These are phyloP conservation scores for Tolypocladium tundrense DNA, from an alignment of 2,329 filamentous ascomycete species.

Conservation along the genomic window DNA sequence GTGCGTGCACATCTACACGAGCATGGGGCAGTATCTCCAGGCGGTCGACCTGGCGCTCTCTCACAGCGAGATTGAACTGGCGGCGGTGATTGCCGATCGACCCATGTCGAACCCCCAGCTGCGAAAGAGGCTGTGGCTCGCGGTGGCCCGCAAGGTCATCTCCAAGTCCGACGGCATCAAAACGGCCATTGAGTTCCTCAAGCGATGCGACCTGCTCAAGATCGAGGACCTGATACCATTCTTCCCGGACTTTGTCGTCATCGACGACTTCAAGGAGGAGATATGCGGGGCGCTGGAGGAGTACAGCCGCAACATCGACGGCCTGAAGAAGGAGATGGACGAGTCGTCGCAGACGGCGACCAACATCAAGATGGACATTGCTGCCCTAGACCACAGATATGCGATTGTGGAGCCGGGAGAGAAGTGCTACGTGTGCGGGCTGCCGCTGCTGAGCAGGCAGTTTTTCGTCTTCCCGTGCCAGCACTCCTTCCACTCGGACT, in stretches of 20 bases:
- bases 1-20: conserved; percentile 94
- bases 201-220: conserved; percentile 78
- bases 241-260: conserved; percentile 97
- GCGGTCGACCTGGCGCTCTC: conserved; percentile 88
- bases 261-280: conserved; percentile 98
- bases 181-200: conserved; percentile 84
- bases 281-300: conserved; percentile 91
- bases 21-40: conserved; percentile 89
- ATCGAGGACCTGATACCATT: conserved; percentile 98
- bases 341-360: conserved; percentile 79
- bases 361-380: conserved; percentile 86
- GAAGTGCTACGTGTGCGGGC: conserved; percentile 77
- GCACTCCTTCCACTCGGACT: conserved; percentile 95
- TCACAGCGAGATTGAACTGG: conserved; percentile 82
- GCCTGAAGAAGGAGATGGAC: conserved; percentile 88
- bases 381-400: conserved; percentile 75
- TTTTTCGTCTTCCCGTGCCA: conserved; percentile 99
- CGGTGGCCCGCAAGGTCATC: conserved; percentile 91
- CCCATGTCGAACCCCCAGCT: conserved; percentile 69
- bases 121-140: conserved; percentile 90
- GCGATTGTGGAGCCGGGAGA: conserved; percentile 96
- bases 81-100: conserved; percentile 78
- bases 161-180: conserved; percentile 80
- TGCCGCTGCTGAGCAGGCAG: conserved; percentile 79
- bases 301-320: conserved; percentile 84